These are phyloP conservation scores for Cynara cardunculus DNA, from an alignment of 129 eudicot genomes.

Conservation along the genomic window DNA sequence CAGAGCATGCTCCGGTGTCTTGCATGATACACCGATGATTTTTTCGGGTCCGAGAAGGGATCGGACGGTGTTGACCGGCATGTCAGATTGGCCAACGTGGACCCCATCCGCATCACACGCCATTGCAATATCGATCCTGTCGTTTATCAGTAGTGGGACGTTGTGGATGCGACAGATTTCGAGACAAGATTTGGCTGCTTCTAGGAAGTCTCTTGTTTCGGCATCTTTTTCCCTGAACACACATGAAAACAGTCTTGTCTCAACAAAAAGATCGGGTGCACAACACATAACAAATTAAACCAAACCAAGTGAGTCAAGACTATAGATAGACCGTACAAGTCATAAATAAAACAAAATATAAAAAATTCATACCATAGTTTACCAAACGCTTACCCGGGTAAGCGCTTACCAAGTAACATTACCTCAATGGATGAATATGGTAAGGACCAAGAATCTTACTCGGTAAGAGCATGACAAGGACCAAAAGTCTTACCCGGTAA, in stretches of 20 bases:
- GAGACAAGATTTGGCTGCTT: conserved; percentile 72
- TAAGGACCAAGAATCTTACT: too few relatives aligned
- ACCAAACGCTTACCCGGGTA: too few relatives aligned
- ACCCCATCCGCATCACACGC: conserved; percentile 92
- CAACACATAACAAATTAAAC: neutral
- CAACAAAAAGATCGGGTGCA: neutral
- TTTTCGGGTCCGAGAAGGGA: conserved; percentile 84
- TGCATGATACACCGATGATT: conserved; percentile 90
- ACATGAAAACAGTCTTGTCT: neutral
- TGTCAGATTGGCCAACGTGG: conserved; percentile 92
- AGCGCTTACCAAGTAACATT: too few relatives aligned
- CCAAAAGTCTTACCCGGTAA: too few relatives aligned
- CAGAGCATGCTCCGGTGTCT: conserved; percentile 75
- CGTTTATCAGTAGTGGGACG: conserved; percentile 76
- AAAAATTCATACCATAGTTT: neutral
- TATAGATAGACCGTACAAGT: too few relatives aligned
- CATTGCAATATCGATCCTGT: conserved; percentile 73
- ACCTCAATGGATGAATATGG: too few relatives aligned
- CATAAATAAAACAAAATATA: too few relatives aligned
- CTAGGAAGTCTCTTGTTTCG: conserved; percentile 68
- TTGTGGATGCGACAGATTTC: conserved; percentile 51
- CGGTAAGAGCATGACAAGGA: too few relatives aligned
- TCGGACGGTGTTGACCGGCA: conserved; percentile 63
- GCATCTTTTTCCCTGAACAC: conserved; percentile 74
- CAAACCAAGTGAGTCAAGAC: neutral